phyloP scores from a whole-genome alignment of 2,329 filamentous ascomycete species.

The Trichoderma citrinoviride region DNA sequence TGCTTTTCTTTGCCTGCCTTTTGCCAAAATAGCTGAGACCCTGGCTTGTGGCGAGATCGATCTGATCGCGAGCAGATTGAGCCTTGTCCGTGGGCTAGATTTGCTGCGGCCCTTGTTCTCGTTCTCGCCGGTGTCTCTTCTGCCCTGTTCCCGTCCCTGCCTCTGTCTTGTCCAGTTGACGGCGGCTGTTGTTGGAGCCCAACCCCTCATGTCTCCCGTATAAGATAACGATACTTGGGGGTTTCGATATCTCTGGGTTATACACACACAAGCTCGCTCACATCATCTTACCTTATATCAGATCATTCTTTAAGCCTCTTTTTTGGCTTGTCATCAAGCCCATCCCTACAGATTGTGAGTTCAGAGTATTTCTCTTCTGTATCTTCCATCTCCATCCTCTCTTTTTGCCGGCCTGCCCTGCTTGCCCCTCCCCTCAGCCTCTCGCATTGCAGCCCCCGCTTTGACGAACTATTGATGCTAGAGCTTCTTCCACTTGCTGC shows the following conservation, averaged over 20 bases:
- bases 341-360: conserved; percentile 10
- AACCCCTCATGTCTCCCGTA: not conserved
- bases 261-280: not conserved
- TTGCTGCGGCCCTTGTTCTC: not conserved
- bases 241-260: not conserved
- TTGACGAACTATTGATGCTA: conserved; percentile 7
- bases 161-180: not conserved
- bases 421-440: conserved; percentile 7
- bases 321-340: not conserved
- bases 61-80: conserved; percentile 7
- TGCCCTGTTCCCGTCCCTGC: not conserved
- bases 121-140: not conserved
- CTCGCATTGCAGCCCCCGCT: conserved; percentile 19
- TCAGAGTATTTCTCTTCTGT: not conserved
- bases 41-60: not conserved
- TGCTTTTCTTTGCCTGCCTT: not conserved
- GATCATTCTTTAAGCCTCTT: not conserved
- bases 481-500: not conserved
- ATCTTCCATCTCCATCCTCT: not conserved
- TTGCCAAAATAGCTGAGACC: not conserved
- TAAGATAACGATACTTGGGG: not conserved
- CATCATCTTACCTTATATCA: not conserved
- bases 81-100: not conserved
- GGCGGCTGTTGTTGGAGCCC: conserved; percentile 3
- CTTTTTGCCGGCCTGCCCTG: not conserved